Conservation (phyloP, 352 stramenopile genomes). For the Phytophthora parvispora region DNA sequence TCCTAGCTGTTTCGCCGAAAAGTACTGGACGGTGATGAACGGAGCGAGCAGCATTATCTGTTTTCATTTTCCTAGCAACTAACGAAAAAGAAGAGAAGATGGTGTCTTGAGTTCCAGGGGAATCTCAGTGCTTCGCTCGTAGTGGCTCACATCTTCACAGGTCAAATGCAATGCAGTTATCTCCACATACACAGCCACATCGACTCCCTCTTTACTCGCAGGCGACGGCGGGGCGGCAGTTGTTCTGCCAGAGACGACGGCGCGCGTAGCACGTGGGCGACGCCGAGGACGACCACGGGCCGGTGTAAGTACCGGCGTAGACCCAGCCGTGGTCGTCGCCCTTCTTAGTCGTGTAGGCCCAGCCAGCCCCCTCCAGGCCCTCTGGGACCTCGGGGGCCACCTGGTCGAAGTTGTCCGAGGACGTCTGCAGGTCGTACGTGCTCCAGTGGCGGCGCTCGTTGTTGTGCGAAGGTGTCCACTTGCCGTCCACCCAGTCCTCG, state of each 20-base stretch:
- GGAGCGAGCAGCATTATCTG: no score
- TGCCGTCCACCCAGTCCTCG: constrained; percentile 55
- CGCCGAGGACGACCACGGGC: constrained; percentile 53
- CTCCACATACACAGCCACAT: no score
- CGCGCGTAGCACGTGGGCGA: constrained; percentile 49
- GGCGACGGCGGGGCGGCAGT: constrained; percentile 62
- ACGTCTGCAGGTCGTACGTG: constrained; percentile 64
- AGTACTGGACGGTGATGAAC: no score
- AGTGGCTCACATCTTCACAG: no score
- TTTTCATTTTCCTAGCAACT: no score
- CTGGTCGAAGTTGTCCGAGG: constrained; percentile 74
- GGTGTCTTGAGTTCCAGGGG: no score
- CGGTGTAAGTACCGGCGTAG: constrained; percentile 74
- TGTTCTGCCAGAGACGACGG: constrained; percentile 79
- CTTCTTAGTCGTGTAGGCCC: constrained; percentile 74
- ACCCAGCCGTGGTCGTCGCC: constrained; percentile 79
- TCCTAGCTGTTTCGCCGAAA: no score
- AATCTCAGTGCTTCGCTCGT: no score
- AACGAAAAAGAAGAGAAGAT: no score
- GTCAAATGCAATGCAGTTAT: neutral
- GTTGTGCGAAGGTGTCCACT: constrained; percentile 63
- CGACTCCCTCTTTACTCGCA: constrained; percentile 44
- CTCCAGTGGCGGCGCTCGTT: constrained; percentile 66
- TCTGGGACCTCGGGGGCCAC: constrained; percentile 67
- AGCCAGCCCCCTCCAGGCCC: constrained; percentile 61